Percentiles rank a stretch among this genome's conserved stretches.
These are phyloP conservation scores for Gossypium longicalyx DNA, from an alignment of 345 rosid genomes.

Conservation along the genomic window DNA sequence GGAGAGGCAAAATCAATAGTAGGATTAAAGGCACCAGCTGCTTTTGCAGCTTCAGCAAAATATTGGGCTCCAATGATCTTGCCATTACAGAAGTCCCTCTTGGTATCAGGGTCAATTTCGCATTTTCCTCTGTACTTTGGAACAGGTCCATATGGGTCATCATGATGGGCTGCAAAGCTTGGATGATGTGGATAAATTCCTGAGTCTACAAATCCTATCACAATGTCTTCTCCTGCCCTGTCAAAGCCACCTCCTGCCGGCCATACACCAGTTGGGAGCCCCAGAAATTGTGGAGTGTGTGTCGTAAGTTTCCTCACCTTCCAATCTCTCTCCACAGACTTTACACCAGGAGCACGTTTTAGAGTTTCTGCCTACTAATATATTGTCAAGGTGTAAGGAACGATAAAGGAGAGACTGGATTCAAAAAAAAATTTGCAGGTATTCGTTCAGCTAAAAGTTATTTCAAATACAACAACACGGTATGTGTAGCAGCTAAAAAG, in stretches of 20 bases:
- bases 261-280: conserved; percentile 98
- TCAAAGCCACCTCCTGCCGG: conserved; percentile 97
- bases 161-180: conserved; percentile 65
- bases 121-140: conserved; percentile 92
- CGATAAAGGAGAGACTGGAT: conserved; percentile 15
- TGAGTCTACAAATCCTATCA: conserved; percentile 92
- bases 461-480: neutral
- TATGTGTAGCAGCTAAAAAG: neutral
- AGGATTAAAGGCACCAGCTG: conserved; percentile 89
- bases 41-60: conserved; percentile 95
- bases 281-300: conserved; percentile 94
- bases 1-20: conserved; percentile 88
- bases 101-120: conserved; percentile 73
- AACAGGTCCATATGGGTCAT: conserved; percentile 78
- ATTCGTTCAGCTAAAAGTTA: neutral
- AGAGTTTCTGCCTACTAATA: conserved; percentile 89
- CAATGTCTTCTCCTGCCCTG: conserved; percentile 90
- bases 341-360: conserved; percentile 71
- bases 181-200: conserved; percentile 94
- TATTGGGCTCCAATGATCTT: conserved; percentile 98
- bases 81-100: conserved; percentile 73
- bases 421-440: neutral
- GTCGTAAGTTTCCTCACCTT: conserved; percentile 93
- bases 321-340: conserved; percentile 91
- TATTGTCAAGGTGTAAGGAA: conserved; percentile 44